phyloP scores from a whole-genome alignment of 139 green algal genomes.

The Desmodesmus armatus region DNA sequence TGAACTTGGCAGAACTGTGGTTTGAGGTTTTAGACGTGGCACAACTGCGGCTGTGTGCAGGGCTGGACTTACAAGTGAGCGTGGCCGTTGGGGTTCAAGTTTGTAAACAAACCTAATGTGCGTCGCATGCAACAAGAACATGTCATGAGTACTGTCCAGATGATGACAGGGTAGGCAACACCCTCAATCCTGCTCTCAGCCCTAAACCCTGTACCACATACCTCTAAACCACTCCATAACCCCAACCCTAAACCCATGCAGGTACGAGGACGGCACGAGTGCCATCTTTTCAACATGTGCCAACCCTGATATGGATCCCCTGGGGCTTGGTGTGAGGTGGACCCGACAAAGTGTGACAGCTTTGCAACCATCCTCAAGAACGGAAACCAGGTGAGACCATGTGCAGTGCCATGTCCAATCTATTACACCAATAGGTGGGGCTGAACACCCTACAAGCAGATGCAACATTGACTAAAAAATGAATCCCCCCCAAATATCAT shows the following conservation, averaged over 20 bases:
- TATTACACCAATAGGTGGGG: neutral
- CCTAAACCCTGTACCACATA: neutral
- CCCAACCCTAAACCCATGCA: neutral
- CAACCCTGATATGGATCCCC: constrained; percentile 31
- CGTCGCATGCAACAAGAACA: neutral
- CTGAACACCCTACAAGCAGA: neutral
- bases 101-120: neutral
- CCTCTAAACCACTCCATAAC: neutral
- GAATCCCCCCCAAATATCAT: neutral
- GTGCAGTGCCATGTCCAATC: neutral
- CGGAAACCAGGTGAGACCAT: neutral
- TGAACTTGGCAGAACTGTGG: too few relatives aligned
- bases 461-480: neutral
- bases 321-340: constrained; percentile 25
- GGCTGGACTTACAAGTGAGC: too few relatives aligned
- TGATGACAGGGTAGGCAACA: neutral
- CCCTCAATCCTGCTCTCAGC: too few relatives aligned
- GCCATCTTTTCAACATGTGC: neutral
- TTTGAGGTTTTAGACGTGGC: too few relatives aligned
- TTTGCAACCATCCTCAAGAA: neutral
- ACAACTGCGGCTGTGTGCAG: too few relatives aligned
- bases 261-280: neutral
- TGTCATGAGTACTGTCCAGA: neutral
- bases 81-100: neutral
- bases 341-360: neutral